Percentiles rank a stretch among this genome's conserved stretches.
phyloP scores from a whole-genome alignment of 345 rosid species.

The Firmiana major region DNA sequence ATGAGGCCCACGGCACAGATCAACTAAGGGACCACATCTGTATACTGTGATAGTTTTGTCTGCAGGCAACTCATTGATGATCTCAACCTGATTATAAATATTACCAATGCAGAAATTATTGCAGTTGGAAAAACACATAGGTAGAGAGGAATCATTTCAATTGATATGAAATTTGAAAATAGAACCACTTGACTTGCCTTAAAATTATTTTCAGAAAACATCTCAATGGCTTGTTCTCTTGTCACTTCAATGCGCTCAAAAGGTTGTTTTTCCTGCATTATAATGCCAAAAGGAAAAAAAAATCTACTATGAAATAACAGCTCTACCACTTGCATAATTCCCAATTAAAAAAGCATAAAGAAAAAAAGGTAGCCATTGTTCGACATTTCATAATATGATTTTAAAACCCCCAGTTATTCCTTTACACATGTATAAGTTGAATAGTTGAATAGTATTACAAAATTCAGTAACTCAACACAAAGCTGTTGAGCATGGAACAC shows the following conservation, averaged over 20 bases:
- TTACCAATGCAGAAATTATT: slow-evolving; percentile 12
- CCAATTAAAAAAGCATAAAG: background rate
- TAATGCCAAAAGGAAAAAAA: background rate
- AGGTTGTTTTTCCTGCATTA: slow-evolving; percentile 64
- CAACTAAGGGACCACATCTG: slow-evolving; percentile 97
- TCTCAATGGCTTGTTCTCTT: slow-evolving; percentile 73
- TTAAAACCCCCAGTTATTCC: background rate
- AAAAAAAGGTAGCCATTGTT: background rate
- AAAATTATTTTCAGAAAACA: slow-evolving; percentile 85
- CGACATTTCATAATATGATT: background rate
- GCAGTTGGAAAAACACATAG: slow-evolving; percentile 3
- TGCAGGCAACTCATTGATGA: slow-evolving; percentile 76
- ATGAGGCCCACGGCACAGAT: slow-evolving; percentile 98
- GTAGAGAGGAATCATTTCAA: slow-evolving; percentile 3
- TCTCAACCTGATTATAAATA: slow-evolving; percentile 65
- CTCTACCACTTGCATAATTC: background rate
- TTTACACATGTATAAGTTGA: background rate
- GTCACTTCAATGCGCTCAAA: slow-evolving; percentile 96
- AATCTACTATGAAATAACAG: slow-evolving; percentile 1
- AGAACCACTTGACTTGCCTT: slow-evolving; percentile 52
- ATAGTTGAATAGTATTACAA: background rate
- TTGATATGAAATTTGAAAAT: background rate
- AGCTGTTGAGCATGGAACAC: background rate
- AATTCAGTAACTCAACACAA: background rate
- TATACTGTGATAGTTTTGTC: slow-evolving; percentile 95